Percentiles rank a stretch among this genome's conserved stretches.
phyloP scores from a whole-genome alignment of 495 filamentous ascomycete species.

The Clavariopsis aquatica region DNA sequence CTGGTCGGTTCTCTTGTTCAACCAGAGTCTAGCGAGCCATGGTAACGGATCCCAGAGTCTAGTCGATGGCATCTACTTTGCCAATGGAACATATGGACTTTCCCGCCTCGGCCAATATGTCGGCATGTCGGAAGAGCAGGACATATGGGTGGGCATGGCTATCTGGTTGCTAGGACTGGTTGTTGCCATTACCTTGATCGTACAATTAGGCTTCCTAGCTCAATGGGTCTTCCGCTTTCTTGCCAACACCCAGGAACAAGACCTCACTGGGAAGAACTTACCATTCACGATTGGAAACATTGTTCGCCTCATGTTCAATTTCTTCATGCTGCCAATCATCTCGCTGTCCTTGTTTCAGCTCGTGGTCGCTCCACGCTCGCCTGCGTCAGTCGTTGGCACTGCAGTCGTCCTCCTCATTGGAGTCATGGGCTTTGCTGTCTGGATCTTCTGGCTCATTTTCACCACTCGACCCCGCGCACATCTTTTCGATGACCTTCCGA shows the following conservation, averaged over 20 bases:
- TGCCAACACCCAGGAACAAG: conserved; percentile 74
- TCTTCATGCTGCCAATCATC: conserved; percentile 82
- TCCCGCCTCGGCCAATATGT: conserved; percentile 76
- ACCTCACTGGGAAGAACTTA: conserved; percentile 84
- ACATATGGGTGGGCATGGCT: conserved; percentile 92
- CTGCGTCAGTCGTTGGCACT: conserved; percentile 66
- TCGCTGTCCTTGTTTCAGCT: conserved; percentile 88
- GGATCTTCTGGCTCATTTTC: conserved; percentile 76
- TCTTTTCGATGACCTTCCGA: conserved; percentile 90
- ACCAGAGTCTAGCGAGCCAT: conserved; percentile 78
- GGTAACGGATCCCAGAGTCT: conserved; percentile 62
- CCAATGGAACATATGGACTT: conserved; percentile 72
- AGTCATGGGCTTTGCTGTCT: conserved; percentile 70
- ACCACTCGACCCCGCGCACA: conserved; percentile 77
- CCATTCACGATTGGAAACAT: conserved; percentile 90
- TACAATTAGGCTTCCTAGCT: conserved; percentile 72
- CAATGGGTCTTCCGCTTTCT: conserved; percentile 74
- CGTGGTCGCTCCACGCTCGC: conserved; percentile 68
- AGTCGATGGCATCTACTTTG: conserved; percentile 82
- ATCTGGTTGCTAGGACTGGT: conserved; percentile 80
- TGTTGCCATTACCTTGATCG: conserved; percentile 63
- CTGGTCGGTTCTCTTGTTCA: conserved; percentile 92
- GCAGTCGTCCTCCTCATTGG: conserved; percentile 73
- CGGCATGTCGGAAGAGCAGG: conserved; percentile 72
- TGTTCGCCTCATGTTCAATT: conserved; percentile 87